phyloP scores from a whole-genome alignment of 2,329 filamentous ascomycete species.

The Nigrospora osmanthi region DNA sequence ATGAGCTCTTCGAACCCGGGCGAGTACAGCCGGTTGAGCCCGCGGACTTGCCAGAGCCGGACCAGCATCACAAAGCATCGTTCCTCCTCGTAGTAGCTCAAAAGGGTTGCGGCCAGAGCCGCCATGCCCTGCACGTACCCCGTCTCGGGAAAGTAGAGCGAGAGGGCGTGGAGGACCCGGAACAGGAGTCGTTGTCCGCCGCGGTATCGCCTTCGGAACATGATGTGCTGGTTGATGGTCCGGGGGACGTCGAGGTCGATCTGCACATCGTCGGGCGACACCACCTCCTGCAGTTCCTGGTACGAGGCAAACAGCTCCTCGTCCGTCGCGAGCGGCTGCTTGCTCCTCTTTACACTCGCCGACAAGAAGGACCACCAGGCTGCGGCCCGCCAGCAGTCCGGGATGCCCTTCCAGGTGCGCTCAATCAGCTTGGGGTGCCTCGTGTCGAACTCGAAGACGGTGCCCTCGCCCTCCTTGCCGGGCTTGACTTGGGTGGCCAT shows the following conservation, averaged over 20 bases:
- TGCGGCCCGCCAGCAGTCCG: slow-evolving; percentile 85
- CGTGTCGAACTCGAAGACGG: slow-evolving; percentile 71
- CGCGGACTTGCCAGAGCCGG: slow-evolving; percentile 84
- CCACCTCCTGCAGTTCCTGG: slow-evolving; percentile 61
- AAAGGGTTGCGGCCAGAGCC: slow-evolving; percentile 78
- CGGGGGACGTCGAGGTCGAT: slow-evolving; percentile 96
- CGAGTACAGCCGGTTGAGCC: slow-evolving; percentile 76
- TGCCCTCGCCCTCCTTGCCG: slow-evolving; percentile 46
- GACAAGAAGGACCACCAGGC: slow-evolving; percentile 93
- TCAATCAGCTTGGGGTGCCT: slow-evolving; percentile 79
- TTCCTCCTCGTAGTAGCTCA: slow-evolving; percentile 97
- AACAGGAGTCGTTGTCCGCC: slow-evolving; percentile 90
- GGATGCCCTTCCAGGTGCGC: slow-evolving; percentile 96
- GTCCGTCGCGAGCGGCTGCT: slow-evolving; percentile 53
- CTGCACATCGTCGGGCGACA: slow-evolving; percentile 86
- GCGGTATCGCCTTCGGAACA: slow-evolving; percentile 88
- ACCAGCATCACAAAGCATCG: slow-evolving; percentile 92
- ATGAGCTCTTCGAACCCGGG: slow-evolving; percentile 82
- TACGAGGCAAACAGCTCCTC: slow-evolving; percentile 66
- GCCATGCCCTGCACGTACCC: slow-evolving; percentile 99
- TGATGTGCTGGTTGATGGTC: slow-evolving; percentile 91
- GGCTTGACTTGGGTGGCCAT: slow-evolving; percentile 52
- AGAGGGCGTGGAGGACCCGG: slow-evolving; percentile 83
- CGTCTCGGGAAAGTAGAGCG: slow-evolving; percentile 81
- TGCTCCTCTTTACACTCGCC: slow-evolving; percentile 61